A percentile compares a stretch with the other conserved stretches of the same genome.
phyloP scores from a whole-genome alignment of 1,139 yeast genomes.

The Pichia kudriavzevii region DNA sequence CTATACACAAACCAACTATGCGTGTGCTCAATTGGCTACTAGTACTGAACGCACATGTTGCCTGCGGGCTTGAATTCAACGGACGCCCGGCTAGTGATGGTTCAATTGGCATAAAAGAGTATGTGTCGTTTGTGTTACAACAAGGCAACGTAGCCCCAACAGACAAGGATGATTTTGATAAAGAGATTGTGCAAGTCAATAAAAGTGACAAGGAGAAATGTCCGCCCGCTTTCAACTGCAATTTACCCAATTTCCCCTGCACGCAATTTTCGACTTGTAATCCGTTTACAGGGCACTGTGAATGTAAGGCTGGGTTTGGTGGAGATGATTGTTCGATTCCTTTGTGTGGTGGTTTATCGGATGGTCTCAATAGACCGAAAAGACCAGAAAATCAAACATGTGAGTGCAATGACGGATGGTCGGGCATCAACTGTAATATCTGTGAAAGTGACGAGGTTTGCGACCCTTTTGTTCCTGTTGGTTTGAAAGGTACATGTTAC shows the following conservation, averaged over 20 bases:
- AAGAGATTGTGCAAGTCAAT: not conserved
- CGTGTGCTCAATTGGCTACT: no score
- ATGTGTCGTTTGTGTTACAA: no score
- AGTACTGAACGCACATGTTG: no score
- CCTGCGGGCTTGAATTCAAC: no score
- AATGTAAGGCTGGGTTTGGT: slow-evolving; percentile 87
- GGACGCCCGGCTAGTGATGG: no score
- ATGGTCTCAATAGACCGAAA: slow-evolving; percentile 62
- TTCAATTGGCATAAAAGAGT: no score
- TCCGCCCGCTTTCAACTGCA: slow-evolving; percentile 91
- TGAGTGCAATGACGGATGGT: slow-evolving; percentile 80
- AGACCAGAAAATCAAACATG: slow-evolving; percentile 49
- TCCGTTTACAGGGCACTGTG: slow-evolving; percentile 82
- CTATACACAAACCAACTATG: no score
- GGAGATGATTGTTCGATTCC: slow-evolving; percentile 90
- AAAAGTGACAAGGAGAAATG: slow-evolving; percentile 39
- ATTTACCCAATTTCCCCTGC: slow-evolving; percentile 84
- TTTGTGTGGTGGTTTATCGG: slow-evolving; percentile 73
- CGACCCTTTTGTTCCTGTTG: slow-evolving; percentile 83
- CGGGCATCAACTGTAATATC: slow-evolving; percentile 85
- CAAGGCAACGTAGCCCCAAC: no score
- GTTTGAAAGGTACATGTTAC: slow-evolving; percentile 81
- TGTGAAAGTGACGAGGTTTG: slow-evolving; percentile 71
- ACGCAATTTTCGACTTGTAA: slow-evolving; percentile 85
- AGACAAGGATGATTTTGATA: not conserved